These are phyloP conservation scores for Diutina siamensis DNA, from an alignment of 1,139 yeast genomes.

Conservation along the genomic window DNA sequence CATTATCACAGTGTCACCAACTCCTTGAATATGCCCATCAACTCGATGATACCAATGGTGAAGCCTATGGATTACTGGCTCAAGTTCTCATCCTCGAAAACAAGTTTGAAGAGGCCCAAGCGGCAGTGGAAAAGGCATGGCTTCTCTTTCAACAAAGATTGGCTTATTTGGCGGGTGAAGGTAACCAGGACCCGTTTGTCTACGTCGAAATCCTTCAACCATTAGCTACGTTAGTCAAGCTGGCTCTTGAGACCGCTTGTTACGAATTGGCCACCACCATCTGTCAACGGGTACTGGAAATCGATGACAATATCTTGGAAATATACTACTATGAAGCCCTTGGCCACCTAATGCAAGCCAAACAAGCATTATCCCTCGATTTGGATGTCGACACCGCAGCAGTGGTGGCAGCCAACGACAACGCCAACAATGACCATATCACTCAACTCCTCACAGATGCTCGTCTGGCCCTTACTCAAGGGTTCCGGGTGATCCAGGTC, in stretches of 20 bases:
- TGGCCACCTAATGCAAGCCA: slow-evolving; percentile 51
- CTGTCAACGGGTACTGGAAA: slow-evolving; percentile 51
- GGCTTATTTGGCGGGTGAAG: slow-evolving; percentile 28
- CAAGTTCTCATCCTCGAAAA: slow-evolving; percentile 89
- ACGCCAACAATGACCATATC: slow-evolving; percentile 20
- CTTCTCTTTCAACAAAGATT: slow-evolving; percentile 45
- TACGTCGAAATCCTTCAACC: slow-evolving; percentile 59
- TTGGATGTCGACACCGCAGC: slow-evolving; percentile 41
- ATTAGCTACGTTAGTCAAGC: slow-evolving; percentile 55
- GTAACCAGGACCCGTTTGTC: slow-evolving; percentile 35
- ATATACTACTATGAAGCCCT: slow-evolving; percentile 74
- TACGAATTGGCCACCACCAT: slow-evolving; percentile 56
- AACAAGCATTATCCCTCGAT: slow-evolving; percentile 17
- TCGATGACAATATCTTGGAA: slow-evolving; percentile 77
- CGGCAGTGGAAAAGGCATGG: slow-evolving; percentile 69
- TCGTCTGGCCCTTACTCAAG: slow-evolving; percentile 44
- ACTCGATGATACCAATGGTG: slow-evolving; percentile 55
- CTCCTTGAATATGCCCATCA: slow-evolving; percentile 56
- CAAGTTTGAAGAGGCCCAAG: slow-evolving; percentile 12
- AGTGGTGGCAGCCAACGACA: slow-evolving; percentile 16
- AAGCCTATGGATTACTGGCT: slow-evolving; percentile 71
- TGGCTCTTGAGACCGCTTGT: slow-evolving; percentile 65
- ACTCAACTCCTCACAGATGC: slow-evolving; percentile 31
- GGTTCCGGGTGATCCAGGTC: slow-evolving; percentile 33
- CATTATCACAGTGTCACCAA: slow-evolving; percentile 71